These are phyloP conservation scores for Ilyonectria robusta DNA, from an alignment of 2,329 filamentous ascomycete genomes.

Conservation along the genomic window DNA sequence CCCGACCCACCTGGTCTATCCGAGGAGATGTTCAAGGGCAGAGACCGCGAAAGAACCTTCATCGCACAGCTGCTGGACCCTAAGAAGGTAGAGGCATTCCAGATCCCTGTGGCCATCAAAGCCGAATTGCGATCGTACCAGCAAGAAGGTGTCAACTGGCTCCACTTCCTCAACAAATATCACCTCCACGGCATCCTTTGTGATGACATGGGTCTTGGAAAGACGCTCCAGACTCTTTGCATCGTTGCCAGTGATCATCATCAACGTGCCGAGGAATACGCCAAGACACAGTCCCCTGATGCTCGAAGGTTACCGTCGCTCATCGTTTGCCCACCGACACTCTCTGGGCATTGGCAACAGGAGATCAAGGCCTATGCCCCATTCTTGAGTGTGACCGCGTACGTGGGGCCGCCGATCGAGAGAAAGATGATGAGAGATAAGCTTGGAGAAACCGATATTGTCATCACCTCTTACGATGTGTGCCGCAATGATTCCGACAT, in stretches of 20 bases:
- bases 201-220: conserved; percentile 98
- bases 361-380: conserved; percentile 97
- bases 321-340: conserved; percentile 94
- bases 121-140: conserved; percentile 97
- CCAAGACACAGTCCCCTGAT: conserved; percentile 84
- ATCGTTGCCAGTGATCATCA: conserved; percentile 99
- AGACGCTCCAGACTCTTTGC: conserved; percentile 96
- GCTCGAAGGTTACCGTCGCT: conserved; percentile 86
- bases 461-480: conserved; percentile 98
- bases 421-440: conserved; percentile 78
- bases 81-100: conserved; percentile 95
- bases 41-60: conserved; percentile 95
- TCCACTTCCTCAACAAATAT: conserved; percentile 97
- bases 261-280: conserved; percentile 89
- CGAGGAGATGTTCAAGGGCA: conserved; percentile 86
- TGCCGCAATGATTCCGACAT: conserved; percentile 95
- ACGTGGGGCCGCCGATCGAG: conserved; percentile 90
- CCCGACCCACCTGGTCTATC: conserved; percentile 96
- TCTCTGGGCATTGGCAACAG: conserved; percentile 99
- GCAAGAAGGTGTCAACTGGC: conserved; percentile 98
- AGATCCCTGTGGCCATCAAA: conserved; percentile 96
- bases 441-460: conserved; percentile 86
- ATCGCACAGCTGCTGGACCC: conserved; percentile 96
- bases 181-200: conserved; percentile 98
- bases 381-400: conserved; percentile 90